Evolutionary conservation across 2,329 filamentous ascomycete species (phyloP), one percentile per base, ranked within the genome.

Genomic region (Xylaria sp.): DNA sequence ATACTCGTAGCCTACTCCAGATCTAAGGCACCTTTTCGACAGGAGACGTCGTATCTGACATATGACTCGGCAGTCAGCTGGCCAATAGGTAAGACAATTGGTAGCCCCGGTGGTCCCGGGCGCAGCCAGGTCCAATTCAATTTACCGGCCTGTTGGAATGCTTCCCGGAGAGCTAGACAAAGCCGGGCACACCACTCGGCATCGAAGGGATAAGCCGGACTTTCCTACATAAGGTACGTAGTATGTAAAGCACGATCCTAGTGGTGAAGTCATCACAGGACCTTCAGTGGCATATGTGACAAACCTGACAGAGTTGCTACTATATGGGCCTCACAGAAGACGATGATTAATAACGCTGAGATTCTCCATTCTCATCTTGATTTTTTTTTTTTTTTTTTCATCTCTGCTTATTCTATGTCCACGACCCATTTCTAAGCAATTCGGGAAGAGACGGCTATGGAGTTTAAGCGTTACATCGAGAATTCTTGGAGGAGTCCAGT

Each of bases 61-160:
- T 62, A 55, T 55, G 56, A 34, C 52, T 56, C 51, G 66, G 63
- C 41, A 65, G 60, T 65, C 56, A 66, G 56, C 69, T 64, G 52
- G 52, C 60, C 69, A 64, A 64, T 62, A 44, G 25, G 39, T 69
- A 52, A 60, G 52, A 63, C 18, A 57, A 63, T 66, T 54, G 34
- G 51, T 48, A 52, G 13, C 37, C 55, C 69, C 63, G 46, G 59
- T 69, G 44, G 32, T 66, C 59, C 66, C 69, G 56, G 25, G 63
- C 56, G 41, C 60, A 69, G 54, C 63, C 20, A 58, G 20, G 28
- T 58, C 28, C n/a, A 61, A 28, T 48, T 46, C 54, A 52, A 57
- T 37, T 46, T 48, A 54, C 52, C 57, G 57, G 44, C 15, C n/a
- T 57, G 25, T 50, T 51, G 20, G 51, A 51, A 32, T 10, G 13